Base-by-base conservation (phyloP, 108 stramenopile species). In the Schizochytrium sp. region DNA sequence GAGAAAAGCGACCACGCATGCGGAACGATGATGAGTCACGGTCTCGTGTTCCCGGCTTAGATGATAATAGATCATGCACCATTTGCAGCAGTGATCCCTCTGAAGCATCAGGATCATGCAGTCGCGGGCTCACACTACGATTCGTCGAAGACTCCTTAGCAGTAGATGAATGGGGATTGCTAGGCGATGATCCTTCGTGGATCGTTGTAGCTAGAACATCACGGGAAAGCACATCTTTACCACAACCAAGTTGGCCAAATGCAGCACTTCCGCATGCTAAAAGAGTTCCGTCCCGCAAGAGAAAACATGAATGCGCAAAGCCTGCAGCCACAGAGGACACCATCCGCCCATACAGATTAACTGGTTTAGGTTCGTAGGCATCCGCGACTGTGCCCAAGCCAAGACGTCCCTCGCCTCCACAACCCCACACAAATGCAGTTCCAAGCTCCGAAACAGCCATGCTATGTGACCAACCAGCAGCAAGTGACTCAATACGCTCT, bases 381-480 rank as follows among this genome's bases (percentile, higher is more conserved):
- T 83, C 76, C 28, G 76, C 45, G 50, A 83, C 47, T 47, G 76
- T 55, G 28, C 76, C 76, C 10, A 55, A n/a, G 5, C 76, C 76
- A 42, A 83, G 76, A 5, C 76, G 76, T 0, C 76, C 76, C 2
- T 83, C 76, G 28, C 45, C 50, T 5, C 76, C 76, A 53, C 76
- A 83, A 5, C 76, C 76, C 47, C 47, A 83, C 45, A 55, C 47
- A 1, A 55, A 83, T 13, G 55, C 15, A 7, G 1, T 5, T n/a
- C 53, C 53, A 55, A 55, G 47, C 47, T 83, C 76, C 17, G 50
- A 55, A 0, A 83, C 28, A 0, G 76, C 76, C 45, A 83, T 10
- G 76, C 50, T 55, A 53, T 83, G 76, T 38, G 76, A 83, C 76
- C 76, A 83, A 7, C 76, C 76, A 10, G 40, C 76, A 5, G 76